Percentiles rank a stretch among this genome's conserved stretches.
Conservation (phyloP, 441 rosid species). For the Pelargonium myrrhifolium region DNA sequence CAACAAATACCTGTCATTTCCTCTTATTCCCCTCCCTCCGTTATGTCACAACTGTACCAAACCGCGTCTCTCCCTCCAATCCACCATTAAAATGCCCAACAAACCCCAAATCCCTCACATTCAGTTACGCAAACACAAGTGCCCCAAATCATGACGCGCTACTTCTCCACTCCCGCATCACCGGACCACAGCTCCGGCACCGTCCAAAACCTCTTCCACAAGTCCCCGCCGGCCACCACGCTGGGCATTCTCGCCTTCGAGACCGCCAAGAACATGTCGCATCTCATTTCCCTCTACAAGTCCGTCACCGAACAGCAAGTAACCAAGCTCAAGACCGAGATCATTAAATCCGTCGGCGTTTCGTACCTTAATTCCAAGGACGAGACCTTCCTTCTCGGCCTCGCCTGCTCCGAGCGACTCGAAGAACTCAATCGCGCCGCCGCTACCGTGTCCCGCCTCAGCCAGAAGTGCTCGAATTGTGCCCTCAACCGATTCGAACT, state of each 20-base stretch:
- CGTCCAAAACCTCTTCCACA: no score
- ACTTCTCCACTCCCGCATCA: no score
- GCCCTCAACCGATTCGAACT: conserved; percentile 22
- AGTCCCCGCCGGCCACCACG: no score
- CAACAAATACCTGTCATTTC: no score
- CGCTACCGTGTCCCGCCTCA: conserved; percentile 24
- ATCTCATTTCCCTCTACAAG: conserved; percentile 29
- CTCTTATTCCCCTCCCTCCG: no score
- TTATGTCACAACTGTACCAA: no score
- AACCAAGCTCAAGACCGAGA: conserved; percentile 21
- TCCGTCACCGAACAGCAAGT: conserved; percentile 30
- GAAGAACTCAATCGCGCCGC: conserved; percentile 32
- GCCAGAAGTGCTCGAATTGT: conserved; percentile 21
- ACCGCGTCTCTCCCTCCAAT: no score
- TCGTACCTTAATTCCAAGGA: conserved; percentile 29
- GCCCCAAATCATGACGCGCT: no score
- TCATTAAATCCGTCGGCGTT: conserved; percentile 32
- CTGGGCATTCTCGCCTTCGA: conserved; percentile 43
- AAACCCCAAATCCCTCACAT: no score
- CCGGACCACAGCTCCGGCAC: no score
- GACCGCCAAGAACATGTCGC: conserved; percentile 39
- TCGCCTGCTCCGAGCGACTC: conserved; percentile 36
- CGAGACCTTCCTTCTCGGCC: conserved; percentile 29
- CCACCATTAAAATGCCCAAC: no score
- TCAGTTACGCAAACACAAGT: no score